Evolutionary conservation across 345 rosid species (phyloP), one percentile per base, ranked within the genome.

Genomic region (Noccaea caerulescens): DNA sequence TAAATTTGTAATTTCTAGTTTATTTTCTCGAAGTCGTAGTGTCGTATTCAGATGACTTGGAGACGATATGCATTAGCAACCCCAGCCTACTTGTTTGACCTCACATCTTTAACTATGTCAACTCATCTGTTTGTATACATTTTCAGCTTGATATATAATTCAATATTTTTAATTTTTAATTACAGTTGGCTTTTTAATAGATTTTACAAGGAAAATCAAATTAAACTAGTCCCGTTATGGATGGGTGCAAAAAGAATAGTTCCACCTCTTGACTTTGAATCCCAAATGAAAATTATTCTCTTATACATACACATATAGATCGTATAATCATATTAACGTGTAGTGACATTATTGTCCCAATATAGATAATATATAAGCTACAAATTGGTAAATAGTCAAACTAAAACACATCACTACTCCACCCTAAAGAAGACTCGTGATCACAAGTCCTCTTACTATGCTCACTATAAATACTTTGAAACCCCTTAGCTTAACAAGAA

Each of bases 361-460:
- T 41, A 23, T 52, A 51, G 25, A 4, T 18, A 5, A 16, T 25
- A 33, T 36, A 30, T 18, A 57, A 46, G 27, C 30, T 49, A 47
- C 52, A 50, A 70, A 51, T 70, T 70, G 74, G 13, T 49, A 6
- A 23, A 50, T 58, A 58, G 41, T 37, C 58, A 69, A 69, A 69
- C 7, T 20, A 69, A 69, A 69, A 58, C 20, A 25, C 25, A 46
- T 46, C 38, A 33, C 44, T 27, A 20, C 3, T 67, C 42, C n/a
- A 67, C 33, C 33, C 33, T 43, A 54, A 32, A 54, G 12, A 54
- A 33, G 44, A 55, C 72, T 68, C 5, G 5, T 32, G 2, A 53
- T 42, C 62, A 67, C 11, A 54, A 67, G 53, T 42, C 53, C 41
- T 37, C 9, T 10, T 37, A 8, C 61, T 25, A 43, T n/a, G 25